Base-by-base conservation (phyloP, 352 stramenopile genomes). In the Globisporangium nagaii region DNA sequence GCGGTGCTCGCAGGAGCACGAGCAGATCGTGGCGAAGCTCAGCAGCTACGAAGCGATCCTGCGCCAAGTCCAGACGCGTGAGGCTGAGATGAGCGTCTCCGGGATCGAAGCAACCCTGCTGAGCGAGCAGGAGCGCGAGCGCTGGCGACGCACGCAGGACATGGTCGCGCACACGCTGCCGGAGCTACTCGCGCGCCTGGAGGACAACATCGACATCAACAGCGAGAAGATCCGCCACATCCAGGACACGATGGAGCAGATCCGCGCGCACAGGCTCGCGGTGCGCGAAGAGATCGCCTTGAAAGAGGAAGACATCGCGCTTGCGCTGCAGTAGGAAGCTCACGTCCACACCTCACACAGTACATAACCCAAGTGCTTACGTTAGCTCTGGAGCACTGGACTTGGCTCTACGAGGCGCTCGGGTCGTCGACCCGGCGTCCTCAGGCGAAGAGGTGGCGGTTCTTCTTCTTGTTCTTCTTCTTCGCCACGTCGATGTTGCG, bases 401-500 rank as follows among this genome's bases (percentile, higher is more conserved):
- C n/a, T n/a, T n/a, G n/a, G n/a, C n/a, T n/a, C n/a, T n/a, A n/a
- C n/a, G n/a, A n/a, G n/a, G n/a, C n/a, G n/a, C n/a, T n/a, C n/a
- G n/a, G n/a, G n/a, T n/a, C n/a, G n/a, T n/a, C n/a, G n/a, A n/a
- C n/a, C n/a, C n/a, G n/a, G n/a, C n/a, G n/a, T n/a, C 20, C 20
- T 44, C 42, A 63, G 3, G 73, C 80, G 58, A 93, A 95, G 35
- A 91, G 63, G 40, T 91, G 81, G 27, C 74, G 73, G 45, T 79
- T 87, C 58, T 88, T 88, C 69, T 93, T 93, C 36, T 79, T 77
- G 58, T 88, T 81, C 62, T 96, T 96, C 69, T 95, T 93, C 40
- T 72, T 82, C 32, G 93, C 86, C 11, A 92, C 75, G 62, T 96
- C 90, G 36, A 95, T 85, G 63, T 98, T 95, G 47, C 92, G 84